A percentile compares a stretch with the other conserved stretches of the same genome.
Conservation (phyloP, 768 basidiomycete genomes). For the Boletus patriciae region DNA sequence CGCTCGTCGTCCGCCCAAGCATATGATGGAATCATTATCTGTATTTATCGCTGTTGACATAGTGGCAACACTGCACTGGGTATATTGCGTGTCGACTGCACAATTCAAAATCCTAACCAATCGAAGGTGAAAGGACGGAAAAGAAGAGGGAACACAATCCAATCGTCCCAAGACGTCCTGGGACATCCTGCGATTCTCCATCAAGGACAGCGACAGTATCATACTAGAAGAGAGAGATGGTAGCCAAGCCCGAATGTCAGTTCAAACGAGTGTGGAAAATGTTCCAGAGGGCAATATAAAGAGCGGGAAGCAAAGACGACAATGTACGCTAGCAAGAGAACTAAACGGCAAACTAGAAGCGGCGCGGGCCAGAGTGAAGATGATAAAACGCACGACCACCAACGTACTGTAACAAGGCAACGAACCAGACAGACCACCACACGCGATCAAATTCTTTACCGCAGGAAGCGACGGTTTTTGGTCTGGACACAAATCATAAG, state of each 20-base stretch:
- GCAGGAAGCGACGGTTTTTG: constrained; percentile 40
- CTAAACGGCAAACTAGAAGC: constrained; percentile 39
- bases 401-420: constrained; percentile 33
- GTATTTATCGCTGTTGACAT: constrained; percentile 35
- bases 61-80: constrained; percentile 35
- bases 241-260: constrained; percentile 53
- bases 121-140: constrained; percentile 3
- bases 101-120: constrained; percentile 18
- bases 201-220: constrained; percentile 42
- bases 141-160: constrained; percentile 14
- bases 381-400: constrained; percentile 27
- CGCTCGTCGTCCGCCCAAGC: background rate
- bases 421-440: constrained; percentile 14
- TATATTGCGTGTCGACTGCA: constrained; percentile 30
- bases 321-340: constrained; percentile 45
- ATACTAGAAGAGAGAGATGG: constrained; percentile 50
- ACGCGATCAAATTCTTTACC: constrained; percentile 22
- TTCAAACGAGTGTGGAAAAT: constrained; percentile 57
- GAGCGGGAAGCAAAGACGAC: constrained; percentile 35
- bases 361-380: constrained; percentile 32
- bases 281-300: constrained; percentile 42
- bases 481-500: constrained; percentile 25
- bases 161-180: constrained; percentile 27
- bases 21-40: constrained; percentile 20
- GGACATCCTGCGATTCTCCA: constrained; percentile 27